Evolutionary conservation across 1,139 yeast genomes (phyloP).

Genomic region (Scheffersomyces parashehatae): DNA sequence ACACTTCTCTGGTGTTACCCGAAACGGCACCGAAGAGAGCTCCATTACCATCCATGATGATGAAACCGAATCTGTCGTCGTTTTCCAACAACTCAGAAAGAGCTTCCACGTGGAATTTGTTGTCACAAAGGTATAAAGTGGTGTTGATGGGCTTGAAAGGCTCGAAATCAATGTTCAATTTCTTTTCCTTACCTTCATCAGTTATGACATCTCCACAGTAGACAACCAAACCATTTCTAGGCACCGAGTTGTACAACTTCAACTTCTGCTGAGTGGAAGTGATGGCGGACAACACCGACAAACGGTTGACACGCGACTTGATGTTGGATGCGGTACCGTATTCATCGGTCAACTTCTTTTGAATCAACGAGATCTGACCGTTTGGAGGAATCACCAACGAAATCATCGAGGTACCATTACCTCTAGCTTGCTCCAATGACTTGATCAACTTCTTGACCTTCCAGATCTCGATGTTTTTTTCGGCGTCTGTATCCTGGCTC

Average conservation of each 20-base stretch:
- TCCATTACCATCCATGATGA: conserved; percentile 99
- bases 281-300: conserved; percentile 92
- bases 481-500: conserved; percentile 59
- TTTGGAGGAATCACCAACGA: conserved; percentile 93
- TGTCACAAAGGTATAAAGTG: conserved; percentile 91
- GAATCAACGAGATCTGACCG: conserved; percentile 85
- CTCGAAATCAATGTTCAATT: conserved; percentile 91
- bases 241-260: conserved; percentile 85
- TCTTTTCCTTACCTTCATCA: conserved; percentile 96
- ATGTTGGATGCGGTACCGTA: conserved; percentile 98
- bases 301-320: conserved; percentile 94
- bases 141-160: conserved; percentile 99
- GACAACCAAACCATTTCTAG: conserved; percentile 89
- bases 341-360: conserved; percentile 95
- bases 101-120: conserved; percentile 97
- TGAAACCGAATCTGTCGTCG: conserved; percentile 95
- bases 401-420: conserved; percentile 99
- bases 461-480: conserved; percentile 98
- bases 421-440: conserved; percentile 86
- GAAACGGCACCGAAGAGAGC: conserved; percentile 93
- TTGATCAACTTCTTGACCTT: conserved; percentile 92
- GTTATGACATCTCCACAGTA: conserved; percentile 98
- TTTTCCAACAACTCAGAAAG: conserved; percentile 89
- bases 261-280: conserved; percentile 97
- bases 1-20: conserved; percentile 94